These are phyloP conservation scores for Pezicula rhizophila DNA, from an alignment of 2,329 filamentous ascomycete genomes.

Conservation along the genomic window DNA sequence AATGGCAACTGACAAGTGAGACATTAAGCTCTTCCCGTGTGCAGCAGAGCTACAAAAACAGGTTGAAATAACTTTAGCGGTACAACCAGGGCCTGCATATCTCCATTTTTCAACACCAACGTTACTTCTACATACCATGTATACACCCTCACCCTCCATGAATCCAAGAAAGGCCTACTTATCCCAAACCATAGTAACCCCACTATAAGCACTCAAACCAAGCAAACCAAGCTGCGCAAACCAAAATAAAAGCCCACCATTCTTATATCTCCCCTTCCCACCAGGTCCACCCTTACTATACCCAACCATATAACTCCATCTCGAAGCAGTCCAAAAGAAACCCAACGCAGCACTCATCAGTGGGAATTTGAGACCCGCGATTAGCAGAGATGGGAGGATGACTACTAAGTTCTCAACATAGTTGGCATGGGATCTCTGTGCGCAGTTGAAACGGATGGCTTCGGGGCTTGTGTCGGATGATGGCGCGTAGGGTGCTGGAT, in stretches of 20 bases:
- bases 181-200: slow-evolving; percentile 17
- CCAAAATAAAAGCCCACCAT: slow-evolving; percentile 14
- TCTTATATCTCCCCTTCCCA: slow-evolving; percentile 22
- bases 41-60: too few species aligned
- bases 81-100: too few species aligned
- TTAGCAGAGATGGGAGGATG: slow-evolving; percentile 45
- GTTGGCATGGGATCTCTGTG: slow-evolving; percentile 57
- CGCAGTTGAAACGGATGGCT: slow-evolving; percentile 55
- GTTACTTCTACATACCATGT: neutral
- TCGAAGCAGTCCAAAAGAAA: slow-evolving; percentile 43
- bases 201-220: slow-evolving; percentile 19
- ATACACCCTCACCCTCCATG: neutral
- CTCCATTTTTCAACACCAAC: neutral
- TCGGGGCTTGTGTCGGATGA: slow-evolving; percentile 22
- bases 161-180: slow-evolving; percentile 9
- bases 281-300: slow-evolving; percentile 27
- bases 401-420: slow-evolving; percentile 55
- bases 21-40: too few species aligned
- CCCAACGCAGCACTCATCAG: slow-evolving; percentile 42
- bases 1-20: too few species aligned
- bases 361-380: slow-evolving; percentile 52
- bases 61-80: too few species aligned
- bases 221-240: slow-evolving; percentile 21
- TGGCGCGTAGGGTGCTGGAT: slow-evolving; percentile 49
- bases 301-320: slow-evolving; percentile 49